Percentiles rank a stretch among this genome's conserved stretches.
Conservation (phyloP, 495 filamentous ascomycete species). For the Xylaria sp. region DNA sequence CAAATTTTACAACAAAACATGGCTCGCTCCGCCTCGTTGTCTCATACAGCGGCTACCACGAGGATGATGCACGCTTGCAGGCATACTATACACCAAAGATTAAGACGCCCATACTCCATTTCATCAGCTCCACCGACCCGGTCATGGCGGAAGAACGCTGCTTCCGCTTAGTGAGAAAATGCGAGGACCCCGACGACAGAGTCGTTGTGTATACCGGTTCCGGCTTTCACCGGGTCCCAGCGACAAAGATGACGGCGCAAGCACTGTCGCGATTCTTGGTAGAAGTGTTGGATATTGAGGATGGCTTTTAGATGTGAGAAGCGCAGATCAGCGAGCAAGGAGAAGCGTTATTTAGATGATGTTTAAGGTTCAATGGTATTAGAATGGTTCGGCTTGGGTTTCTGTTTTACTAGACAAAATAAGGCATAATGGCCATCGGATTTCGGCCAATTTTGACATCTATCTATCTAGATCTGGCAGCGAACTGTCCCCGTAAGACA, state of each 20-base stretch:
- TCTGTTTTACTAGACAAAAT: neutral
- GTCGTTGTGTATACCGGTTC: slow-evolving; percentile 5
- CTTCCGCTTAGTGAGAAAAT: slow-evolving; percentile 5
- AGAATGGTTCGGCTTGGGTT: neutral
- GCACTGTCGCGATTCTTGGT: slow-evolving; percentile 8
- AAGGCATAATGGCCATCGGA: neutral
- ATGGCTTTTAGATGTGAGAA: neutral
- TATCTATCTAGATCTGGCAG: neutral
- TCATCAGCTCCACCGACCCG: slow-evolving; percentile 11
- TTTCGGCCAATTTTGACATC: neutral
- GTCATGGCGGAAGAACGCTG: slow-evolving; percentile 12
- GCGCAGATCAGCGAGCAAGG: neutral
- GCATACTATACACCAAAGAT: slow-evolving; percentile 2
- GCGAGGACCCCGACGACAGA: slow-evolving; percentile 2
- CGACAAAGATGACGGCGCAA: slow-evolving; percentile 1
- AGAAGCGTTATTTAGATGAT: neutral
- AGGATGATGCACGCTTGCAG: slow-evolving; percentile 5
- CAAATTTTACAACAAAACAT: slow-evolving; percentile 5
- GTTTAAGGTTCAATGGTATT: neutral
- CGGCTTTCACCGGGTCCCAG: slow-evolving; percentile 5
- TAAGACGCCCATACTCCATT: slow-evolving; percentile 9
- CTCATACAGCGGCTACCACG: slow-evolving; percentile 13
- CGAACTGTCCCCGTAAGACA: neutral
- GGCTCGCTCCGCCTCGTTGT: neutral
- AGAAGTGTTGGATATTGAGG: neutral